A percentile compares a stretch with the other conserved stretches of the same genome.
These are phyloP conservation scores for Melampsora occidentalis DNA, from an alignment of 1,284 basidiomycete genomes.

Conservation along the genomic window DNA sequence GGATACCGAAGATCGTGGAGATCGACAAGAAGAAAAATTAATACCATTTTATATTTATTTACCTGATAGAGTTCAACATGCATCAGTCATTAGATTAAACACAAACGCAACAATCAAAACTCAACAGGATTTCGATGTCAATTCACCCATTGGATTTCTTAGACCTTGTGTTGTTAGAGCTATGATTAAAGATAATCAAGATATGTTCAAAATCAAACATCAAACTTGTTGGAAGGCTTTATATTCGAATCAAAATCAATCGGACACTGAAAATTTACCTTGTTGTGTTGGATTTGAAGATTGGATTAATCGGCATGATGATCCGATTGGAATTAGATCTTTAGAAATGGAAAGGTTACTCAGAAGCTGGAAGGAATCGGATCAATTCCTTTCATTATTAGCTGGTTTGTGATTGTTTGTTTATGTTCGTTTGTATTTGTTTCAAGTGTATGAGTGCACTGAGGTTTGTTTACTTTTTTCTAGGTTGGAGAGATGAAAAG, in stretches of 20 bases:
- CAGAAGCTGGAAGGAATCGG: constrained; percentile 53
- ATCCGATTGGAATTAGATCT: constrained; percentile 49
- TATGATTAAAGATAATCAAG: constrained; percentile 29
- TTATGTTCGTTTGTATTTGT: background rate
- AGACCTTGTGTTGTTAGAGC: constrained; percentile 31
- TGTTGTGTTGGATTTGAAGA: constrained; percentile 57
- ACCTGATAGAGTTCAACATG: background rate
- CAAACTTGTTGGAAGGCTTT: constrained; percentile 37
- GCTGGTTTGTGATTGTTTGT: constrained; percentile 51
- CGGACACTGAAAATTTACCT: background rate
- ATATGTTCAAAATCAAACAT: constrained; percentile 8
- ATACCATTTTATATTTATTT: constrained; percentile 30
- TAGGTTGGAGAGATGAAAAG: constrained; percentile 75
- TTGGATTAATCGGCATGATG: constrained; percentile 64
- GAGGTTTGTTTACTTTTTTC: background rate
- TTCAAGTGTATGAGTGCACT: too few relatives aligned
- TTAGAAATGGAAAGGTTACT: constrained; percentile 53
- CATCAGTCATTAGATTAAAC: too few relatives aligned
- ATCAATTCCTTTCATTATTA: constrained; percentile 54
- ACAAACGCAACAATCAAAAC: too few relatives aligned
- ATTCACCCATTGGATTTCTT: constrained; percentile 31
- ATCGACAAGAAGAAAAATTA: background rate
- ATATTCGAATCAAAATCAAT: background rate
- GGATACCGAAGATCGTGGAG: too few relatives aligned
- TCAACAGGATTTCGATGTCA: background rate